phyloP scores from a whole-genome alignment of 768 basidiomycete species.

The Macrocybe gigantea region DNA sequence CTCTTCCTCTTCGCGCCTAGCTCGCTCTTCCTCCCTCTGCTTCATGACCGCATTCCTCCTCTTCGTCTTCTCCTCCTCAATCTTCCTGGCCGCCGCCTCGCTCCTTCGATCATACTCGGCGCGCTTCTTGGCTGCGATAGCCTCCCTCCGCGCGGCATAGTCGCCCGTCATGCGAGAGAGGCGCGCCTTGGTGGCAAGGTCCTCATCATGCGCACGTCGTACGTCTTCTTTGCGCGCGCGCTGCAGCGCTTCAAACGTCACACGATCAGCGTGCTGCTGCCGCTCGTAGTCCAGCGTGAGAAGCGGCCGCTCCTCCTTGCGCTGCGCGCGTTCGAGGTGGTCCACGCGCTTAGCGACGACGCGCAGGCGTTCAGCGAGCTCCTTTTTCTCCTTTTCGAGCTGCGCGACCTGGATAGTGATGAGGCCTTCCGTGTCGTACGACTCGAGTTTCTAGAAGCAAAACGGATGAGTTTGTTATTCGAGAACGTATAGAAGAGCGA shows the following conservation, averaged over 20 bases:
- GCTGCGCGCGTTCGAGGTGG: conserved; percentile 90
- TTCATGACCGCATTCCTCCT: conserved; percentile 51
- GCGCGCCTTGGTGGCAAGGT: conserved; percentile 70
- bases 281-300: conserved; percentile 79
- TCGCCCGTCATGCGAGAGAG: conserved; percentile 70
- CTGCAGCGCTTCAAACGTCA: conserved; percentile 60
- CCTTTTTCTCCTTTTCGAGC: conserved; percentile 94
- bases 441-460: conserved; percentile 62
- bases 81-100: conserved; percentile 57
- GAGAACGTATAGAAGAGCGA: conserved; percentile 10
- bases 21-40: conserved; percentile 53
- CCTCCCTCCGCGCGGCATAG: conserved; percentile 47
- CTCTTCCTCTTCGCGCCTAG: conserved; percentile 34
- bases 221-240: conserved; percentile 50
- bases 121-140: conserved; percentile 49
- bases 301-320: conserved; percentile 87
- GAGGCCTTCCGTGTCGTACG: conserved; percentile 78
- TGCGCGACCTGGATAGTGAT: conserved; percentile 91
- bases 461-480: conserved; percentile 3
- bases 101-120: conserved; percentile 61
- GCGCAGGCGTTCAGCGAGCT: conserved; percentile 74
- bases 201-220: conserved; percentile 52
- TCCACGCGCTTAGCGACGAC: conserved; percentile 87
- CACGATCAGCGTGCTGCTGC: conserved; percentile 76
- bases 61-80: conserved; percentile 82